Evolutionary conservation across 2,329 filamentous ascomycete genomes (phyloP).

Genomic region (Cladophialophora immunda): DNA sequence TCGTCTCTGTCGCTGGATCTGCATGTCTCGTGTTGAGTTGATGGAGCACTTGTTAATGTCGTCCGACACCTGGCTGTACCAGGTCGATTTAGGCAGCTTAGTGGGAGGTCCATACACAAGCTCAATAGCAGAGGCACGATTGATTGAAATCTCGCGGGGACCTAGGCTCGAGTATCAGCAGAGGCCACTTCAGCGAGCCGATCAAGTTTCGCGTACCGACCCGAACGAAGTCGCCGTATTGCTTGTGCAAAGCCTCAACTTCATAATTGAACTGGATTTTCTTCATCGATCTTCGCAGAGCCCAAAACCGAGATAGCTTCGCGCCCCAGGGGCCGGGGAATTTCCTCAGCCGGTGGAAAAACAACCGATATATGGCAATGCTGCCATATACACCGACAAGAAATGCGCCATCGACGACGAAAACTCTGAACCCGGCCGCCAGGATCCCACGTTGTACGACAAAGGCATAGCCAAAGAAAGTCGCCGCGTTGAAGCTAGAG

Average conservation of each 20-base stretch:
- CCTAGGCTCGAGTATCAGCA: background rate
- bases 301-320: constrained; percentile 2
- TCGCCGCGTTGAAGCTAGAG: background rate
- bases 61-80: background rate
- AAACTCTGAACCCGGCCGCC: background rate
- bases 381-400: background rate
- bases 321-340: background rate
- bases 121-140: background rate
- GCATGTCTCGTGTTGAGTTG: constrained; percentile 2
- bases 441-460: background rate
- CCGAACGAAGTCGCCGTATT: constrained; percentile 4
- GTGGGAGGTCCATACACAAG: constrained; percentile 1
- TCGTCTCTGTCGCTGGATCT: background rate
- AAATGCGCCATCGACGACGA: background rate
- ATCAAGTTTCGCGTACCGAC: background rate
- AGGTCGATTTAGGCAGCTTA: background rate
- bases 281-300: background rate
- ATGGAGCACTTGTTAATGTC: constrained; percentile 1
- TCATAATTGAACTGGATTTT: constrained; percentile 5
- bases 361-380: constrained; percentile 1
- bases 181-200: background rate
- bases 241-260: constrained; percentile 1
- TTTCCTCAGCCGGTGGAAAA: constrained; percentile 1
- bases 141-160: constrained; percentile 4
- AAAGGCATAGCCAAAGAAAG: background rate